These are phyloP conservation scores for Leishmania turanica DNA, from an alignment of 208 protist species.

Conservation along the genomic window DNA sequence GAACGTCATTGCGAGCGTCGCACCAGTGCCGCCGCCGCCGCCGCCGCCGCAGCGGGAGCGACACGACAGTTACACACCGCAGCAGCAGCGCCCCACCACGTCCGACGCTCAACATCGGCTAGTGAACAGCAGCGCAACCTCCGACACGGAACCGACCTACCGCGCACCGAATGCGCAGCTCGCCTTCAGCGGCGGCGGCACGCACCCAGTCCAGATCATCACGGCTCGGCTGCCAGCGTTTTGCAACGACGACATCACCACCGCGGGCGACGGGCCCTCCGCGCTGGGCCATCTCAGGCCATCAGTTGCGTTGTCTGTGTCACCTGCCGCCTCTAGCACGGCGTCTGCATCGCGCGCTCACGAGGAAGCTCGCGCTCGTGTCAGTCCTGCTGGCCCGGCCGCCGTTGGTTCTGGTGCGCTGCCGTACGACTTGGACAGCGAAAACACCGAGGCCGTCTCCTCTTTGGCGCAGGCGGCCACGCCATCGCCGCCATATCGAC, in stretches of 20 bases:
- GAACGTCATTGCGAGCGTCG: constrained; percentile 22
- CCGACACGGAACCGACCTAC: constrained; percentile 8
- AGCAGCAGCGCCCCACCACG: background rate
- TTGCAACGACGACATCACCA: constrained; percentile 31
- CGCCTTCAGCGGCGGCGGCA: constrained; percentile 28
- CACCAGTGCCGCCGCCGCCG: constrained; percentile 1
- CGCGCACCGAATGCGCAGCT: constrained; percentile 22
- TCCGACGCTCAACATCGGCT: background rate
- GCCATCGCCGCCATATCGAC: constrained; percentile 19
- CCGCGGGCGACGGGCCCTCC: background rate
- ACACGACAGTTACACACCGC: background rate
- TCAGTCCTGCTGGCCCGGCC: background rate
- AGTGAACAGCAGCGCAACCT: background rate
- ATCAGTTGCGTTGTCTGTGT: background rate
- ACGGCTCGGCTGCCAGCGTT: constrained; percentile 25
- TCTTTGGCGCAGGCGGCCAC: constrained; percentile 1
- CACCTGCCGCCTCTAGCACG: background rate
- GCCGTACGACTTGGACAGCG: background rate
- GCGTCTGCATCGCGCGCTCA: background rate
- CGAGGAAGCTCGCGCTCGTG: background rate
- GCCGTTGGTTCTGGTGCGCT: background rate
- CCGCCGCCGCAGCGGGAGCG: constrained; percentile 18
- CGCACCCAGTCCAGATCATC: constrained; percentile 28
- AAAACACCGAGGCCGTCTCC: background rate
- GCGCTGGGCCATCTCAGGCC: background rate